These are phyloP conservation scores for Cercophora samala DNA, from an alignment of 495 filamentous ascomycete species.

Conservation along the genomic window DNA sequence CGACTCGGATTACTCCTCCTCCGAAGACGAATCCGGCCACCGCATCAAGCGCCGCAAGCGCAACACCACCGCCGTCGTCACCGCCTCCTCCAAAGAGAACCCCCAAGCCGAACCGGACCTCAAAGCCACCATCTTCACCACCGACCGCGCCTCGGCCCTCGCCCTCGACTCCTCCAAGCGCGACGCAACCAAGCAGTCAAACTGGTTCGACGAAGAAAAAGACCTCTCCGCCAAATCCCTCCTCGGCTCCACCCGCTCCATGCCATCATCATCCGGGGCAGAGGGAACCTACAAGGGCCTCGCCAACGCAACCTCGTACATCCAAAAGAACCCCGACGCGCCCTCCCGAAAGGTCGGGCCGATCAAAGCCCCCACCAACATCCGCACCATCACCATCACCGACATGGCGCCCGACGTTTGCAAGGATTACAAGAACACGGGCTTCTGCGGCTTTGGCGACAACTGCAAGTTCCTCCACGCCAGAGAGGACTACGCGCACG, in stretches of 20 bases:
- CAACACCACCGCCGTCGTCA: conserved; percentile 56
- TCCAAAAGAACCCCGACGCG: conserved; percentile 79
- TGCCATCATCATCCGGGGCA: conserved; percentile 17
- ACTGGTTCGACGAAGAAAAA: conserved; percentile 81
- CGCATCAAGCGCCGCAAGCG: conserved; percentile 76
- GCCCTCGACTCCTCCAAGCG: conserved; percentile 60
- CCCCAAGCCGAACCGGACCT: conserved; percentile 38
- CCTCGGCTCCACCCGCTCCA: conserved; percentile 58
- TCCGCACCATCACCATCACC: conserved; percentile 83
- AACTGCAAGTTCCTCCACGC: conserved; percentile 85
- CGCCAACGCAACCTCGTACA: conserved; percentile 67
- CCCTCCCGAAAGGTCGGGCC: conserved; percentile 72
- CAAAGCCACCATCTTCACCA: conserved; percentile 53
- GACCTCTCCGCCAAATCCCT: conserved; percentile 57
- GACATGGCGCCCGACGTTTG: conserved; percentile 94
- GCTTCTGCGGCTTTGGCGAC: conserved; percentile 32
- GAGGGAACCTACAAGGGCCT: conserved; percentile 77
- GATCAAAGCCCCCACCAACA: conserved; percentile 82
- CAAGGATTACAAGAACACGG: conserved; percentile 46
- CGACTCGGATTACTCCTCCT: conserved; percentile 60
- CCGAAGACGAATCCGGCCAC: conserved; percentile 69
- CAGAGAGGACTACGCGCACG: conserved; percentile 84
- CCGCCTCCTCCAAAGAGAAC: conserved; percentile 49
- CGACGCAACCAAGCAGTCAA: conserved; percentile 89
- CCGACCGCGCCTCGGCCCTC: conserved; percentile 56